Percentiles rank a stretch among this genome's conserved stretches.
Evolutionary conservation across 768 basidiomycete genomes (phyloP).

Genomic region (Russula earlei): DNA sequence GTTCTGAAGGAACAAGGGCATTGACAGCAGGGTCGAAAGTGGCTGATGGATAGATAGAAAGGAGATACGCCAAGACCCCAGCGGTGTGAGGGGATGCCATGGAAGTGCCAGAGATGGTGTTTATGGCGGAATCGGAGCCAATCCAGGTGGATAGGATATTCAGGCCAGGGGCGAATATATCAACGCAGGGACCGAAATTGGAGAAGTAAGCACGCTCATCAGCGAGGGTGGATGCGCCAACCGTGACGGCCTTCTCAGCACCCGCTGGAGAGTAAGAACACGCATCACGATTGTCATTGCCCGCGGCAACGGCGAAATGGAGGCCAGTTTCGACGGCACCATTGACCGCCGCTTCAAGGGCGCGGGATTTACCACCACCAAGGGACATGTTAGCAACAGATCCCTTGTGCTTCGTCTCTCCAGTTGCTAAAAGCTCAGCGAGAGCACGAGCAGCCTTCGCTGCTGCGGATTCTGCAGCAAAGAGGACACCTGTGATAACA

Average conservation of each 20-base stretch:
- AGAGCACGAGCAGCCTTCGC: conserved; percentile 50
- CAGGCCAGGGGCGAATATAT: conserved; percentile 83
- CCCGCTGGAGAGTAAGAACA: conserved; percentile 91
- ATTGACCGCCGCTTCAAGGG: conserved; percentile 81
- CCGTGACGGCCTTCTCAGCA: conserved; percentile 84
- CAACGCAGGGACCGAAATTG: conserved; percentile 85
- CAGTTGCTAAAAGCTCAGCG: conserved; percentile 59
- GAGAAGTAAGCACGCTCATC: conserved; percentile 88
- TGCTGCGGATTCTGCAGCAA: conserved; percentile 50
- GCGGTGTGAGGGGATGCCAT: conserved; percentile 91
- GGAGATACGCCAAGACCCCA: conserved; percentile 80
- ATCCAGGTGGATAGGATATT: conserved; percentile 86
- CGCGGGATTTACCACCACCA: conserved; percentile 85
- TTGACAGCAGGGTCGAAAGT: conserved; percentile 46
- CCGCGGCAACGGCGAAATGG: conserved; percentile 96
- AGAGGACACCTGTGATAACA: conserved; percentile 81
- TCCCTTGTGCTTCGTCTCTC: conserved; percentile 81
- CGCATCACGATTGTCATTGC: conserved; percentile 80
- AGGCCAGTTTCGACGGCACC: conserved; percentile 73
- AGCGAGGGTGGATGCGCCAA: conserved; percentile 78
- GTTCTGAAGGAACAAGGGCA: conserved; percentile 29
- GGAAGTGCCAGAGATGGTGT: conserved; percentile 79
- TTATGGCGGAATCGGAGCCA: conserved; percentile 42
- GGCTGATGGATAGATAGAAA: conserved; percentile 69
- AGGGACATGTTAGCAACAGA: conserved; percentile 97